Conservation (phyloP, 2,329 filamentous ascomycete genomes). For the Drechslerella coelobrocha region DNA sequence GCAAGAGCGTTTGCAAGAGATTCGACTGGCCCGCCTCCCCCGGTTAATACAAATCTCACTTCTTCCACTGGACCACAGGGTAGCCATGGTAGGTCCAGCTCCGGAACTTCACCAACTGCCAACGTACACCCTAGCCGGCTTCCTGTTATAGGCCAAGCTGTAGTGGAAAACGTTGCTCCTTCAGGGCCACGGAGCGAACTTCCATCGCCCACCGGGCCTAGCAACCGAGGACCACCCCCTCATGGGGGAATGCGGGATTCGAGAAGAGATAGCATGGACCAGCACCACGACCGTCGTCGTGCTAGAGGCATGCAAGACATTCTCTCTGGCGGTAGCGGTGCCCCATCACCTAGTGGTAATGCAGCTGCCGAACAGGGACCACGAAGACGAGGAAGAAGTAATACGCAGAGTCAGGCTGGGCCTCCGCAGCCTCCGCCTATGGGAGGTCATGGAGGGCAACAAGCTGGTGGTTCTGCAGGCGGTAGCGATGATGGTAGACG, state of each 20-base stretch:
- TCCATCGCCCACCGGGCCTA: constrained; percentile 53
- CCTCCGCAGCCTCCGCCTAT: constrained; percentile 19
- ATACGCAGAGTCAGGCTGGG: constrained; percentile 29
- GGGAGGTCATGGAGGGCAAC: constrained; percentile 14
- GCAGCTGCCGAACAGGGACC: constrained; percentile 41
- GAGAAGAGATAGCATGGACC: constrained; percentile 49
- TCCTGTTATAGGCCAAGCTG: constrained; percentile 24
- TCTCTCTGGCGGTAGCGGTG: constrained; percentile 47
- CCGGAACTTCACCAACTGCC: constrained; percentile 28
- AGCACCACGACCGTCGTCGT: constrained; percentile 52
- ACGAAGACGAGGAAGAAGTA: constrained; percentile 46
- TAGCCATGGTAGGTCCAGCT: constrained; percentile 31
- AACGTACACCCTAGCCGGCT: constrained; percentile 46
- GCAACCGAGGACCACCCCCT: constrained; percentile 26
- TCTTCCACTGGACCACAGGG: constrained; percentile 33
- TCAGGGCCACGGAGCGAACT: constrained; percentile 46
- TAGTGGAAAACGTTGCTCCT: constrained; percentile 32
- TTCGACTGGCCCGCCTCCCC: constrained; percentile 7
- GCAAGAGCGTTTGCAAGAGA: constrained; percentile 31
- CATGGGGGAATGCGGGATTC: constrained; percentile 37
- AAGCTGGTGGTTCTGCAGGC: constrained; percentile 34
- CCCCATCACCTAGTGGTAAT: constrained; percentile 50
- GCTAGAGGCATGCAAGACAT: constrained; percentile 54
- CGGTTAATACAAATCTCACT: constrained; percentile 35
- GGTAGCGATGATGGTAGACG: constrained; percentile 51